Conservation (phyloP, 129 eudicot species). For the Lonicera japonica region DNA sequence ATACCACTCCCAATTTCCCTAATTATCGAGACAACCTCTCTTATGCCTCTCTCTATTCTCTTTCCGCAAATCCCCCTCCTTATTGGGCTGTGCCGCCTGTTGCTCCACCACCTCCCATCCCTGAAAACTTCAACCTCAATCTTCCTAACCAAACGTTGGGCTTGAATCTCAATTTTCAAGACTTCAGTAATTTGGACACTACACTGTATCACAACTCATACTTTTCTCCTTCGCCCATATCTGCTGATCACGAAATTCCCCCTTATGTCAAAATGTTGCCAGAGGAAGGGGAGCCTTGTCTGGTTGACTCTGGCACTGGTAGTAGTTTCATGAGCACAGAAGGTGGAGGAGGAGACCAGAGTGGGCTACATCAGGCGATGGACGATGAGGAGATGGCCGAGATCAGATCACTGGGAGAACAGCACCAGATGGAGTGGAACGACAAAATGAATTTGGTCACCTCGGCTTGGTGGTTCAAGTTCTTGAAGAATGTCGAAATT, state of each 20-base stretch:
- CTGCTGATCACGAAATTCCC: conserved; percentile 17
- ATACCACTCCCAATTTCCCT: conserved; percentile 10
- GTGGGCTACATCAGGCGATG: conserved; percentile 52
- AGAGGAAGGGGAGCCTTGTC: too few species aligned
- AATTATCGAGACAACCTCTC: conserved; percentile 12
- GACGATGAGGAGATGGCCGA: conserved; percentile 72
- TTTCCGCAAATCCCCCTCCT: conserved; percentile 28
- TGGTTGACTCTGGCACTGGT: background rate
- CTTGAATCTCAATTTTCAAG: conserved; percentile 76
- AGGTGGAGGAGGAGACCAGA: conserved; percentile 11
- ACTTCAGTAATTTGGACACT: conserved; percentile 50
- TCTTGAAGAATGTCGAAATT: conserved; percentile 47
- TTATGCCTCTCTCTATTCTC: conserved; percentile 17
- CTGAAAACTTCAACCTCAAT: conserved; percentile 36
- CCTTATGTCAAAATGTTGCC: conserved; percentile 16
- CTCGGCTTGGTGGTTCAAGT: conserved; percentile 77
- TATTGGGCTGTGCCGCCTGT: conserved; percentile 15
- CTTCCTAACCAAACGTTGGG: conserved; percentile 86
- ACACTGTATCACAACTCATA: conserved; percentile 27
- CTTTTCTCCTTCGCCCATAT: conserved; percentile 27
- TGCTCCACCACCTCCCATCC: conserved; percentile 32
- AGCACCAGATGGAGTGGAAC: conserved; percentile 79
- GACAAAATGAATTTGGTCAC: conserved; percentile 57
- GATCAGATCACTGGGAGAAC: conserved; percentile 74
- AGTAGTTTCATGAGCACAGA: too few species aligned